Evolutionary conservation across 306 rosid species (phyloP), one percentile per base, ranked within the genome.

Genomic region (Styphnolobium japonicum): DNA sequence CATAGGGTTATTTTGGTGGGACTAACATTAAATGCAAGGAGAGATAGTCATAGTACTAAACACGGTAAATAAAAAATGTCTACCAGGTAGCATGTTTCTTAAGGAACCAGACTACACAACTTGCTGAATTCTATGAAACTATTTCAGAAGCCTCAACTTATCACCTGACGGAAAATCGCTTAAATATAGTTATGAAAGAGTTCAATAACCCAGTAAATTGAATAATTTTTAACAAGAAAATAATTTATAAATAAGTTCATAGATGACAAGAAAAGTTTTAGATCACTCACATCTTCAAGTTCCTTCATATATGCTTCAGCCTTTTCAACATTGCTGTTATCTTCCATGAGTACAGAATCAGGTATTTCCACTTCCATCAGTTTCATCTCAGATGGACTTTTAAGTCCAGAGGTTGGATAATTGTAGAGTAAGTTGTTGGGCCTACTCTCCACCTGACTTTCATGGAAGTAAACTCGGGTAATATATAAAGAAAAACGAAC

Each of bases 271-370:
- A 46, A 42, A 68, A 78, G 42, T 7, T 16, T 21, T 39, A 67
- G 46, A 80, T 76, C 48, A 86, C 99, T 93, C 87, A 91, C 98
- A 75, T 88, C 87, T 64, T 95, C 98, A 81, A 95, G 98, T 70
- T 95, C 97, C 86, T 90, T 90, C 67, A 89, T 63, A 80, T 85
- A 91, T 16, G 88, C 89, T 82, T 91, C 96, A 75, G 97, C 98
- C 85, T 91, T 92, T 90, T 87, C 92, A 68, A 95, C 90, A 77
- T 72, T 90, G 77, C 87, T 83, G 77, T 91, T 87, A 76, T 87
- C 92, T 75, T 90, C 97, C 81, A 80, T 52, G 5, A 66, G 76
- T 23, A 78, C 62, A 73, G 89, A 80, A 80, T 64, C 80, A 45
- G 76, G 80, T 40, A 86, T 80, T 85, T 85, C 90, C 67, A 86